Base-by-base conservation (phyloP, 2,329 filamentous ascomycete genomes). In the Trichoderma guizhouense region DNA sequence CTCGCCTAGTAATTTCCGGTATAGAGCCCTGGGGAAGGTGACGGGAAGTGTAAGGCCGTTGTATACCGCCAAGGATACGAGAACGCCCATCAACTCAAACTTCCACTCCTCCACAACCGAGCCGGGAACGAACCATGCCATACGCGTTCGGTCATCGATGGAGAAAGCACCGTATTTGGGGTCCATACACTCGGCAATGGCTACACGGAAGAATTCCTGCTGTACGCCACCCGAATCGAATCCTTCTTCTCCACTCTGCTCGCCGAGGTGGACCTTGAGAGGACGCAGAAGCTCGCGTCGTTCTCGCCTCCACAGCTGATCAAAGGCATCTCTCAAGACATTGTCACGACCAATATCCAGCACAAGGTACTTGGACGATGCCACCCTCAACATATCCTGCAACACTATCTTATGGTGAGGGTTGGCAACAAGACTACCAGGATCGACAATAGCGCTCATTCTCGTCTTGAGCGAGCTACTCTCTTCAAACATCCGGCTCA, bases 151-250 rank as follows among this genome's bases (percentile, higher is more conserved):
- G 1, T 88, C 82, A 76, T 98, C 94, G 36, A 93, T 87, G 0
- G 90, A 92, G 79, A 98, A 98, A 69, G 92, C 89, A 1, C 92
- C 94, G 77, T 92, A 93, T 57, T 90, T 87, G 5, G 93, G 92
- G 76, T 93, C 87, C 60, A 98, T 86, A 4, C 92, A 93, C 77
- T 97, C 91, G 1, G 89, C 89, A 76, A 98, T 90, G 21, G 93
- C 90, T 32, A 98, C 83, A 18, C 94, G 90, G 83, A 99, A 98
- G 79, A 97, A 98, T 74, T 99, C 96, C 79, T 97, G 95, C 76
- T 98, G 95, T 1, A 99, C 95, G 74, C 96, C 96, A 57, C 96
- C 96, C 63, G 95, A 94, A 80, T 99, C 96, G 39, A 97, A 89
- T 0, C 96, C 96, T 79, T 97, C 91, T 80, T 98, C 96, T 34